Evolutionary conservation across 2,329 filamentous ascomycete genomes (phyloP), one percentile per base, ranked within the genome.

Genomic region (Fusarium bulbicola): DNA sequence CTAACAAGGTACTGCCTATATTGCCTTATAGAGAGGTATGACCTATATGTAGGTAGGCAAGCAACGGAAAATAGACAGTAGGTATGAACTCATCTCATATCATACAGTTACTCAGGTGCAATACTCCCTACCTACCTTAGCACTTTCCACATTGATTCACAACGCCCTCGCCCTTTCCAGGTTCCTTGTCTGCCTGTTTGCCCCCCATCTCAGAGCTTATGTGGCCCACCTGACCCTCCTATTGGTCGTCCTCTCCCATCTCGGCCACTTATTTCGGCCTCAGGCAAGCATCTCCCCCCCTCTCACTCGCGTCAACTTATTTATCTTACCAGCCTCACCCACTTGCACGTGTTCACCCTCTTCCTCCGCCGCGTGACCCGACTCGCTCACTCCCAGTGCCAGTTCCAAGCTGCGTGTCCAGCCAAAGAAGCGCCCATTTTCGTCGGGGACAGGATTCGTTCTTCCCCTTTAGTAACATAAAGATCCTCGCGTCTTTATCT

Each of bases 281-380:
- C 74, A 78, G 74, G 74, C 76, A 75, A 74, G 4, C 18, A n/a
- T 21, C 16, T 21, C 60, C 62, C 70, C 36, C 62, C 59, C 62
- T 70, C 62, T 70, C 57, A 57, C 59, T 60, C 58, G 67, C 66
- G 69, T 69, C 66, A 40, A 69, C 40, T 71, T 81, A 81, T 81
- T 81, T 81, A 81, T 81, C 76, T 76, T 75, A 71, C 74, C 79
- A 77, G 73, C 78, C 78, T 79, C 79, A 80, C 80, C 77, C 79
- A 80, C 76, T 79, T 81, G 81, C 82, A 83, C 82, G 82, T 83
- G 82, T 81, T 82, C 78, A 77, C 76, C 76, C 76, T 78, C 75
- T 79, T 80, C 76, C 74, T 75, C 77, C 74, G 76, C 81, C 82
- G 80, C 82, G 81, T 83, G 82, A 83, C 81, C 80, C 76, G 79